These are phyloP conservation scores for Linum usitatissimum DNA, from an alignment of 345 rosid species.

Conservation along the genomic window DNA sequence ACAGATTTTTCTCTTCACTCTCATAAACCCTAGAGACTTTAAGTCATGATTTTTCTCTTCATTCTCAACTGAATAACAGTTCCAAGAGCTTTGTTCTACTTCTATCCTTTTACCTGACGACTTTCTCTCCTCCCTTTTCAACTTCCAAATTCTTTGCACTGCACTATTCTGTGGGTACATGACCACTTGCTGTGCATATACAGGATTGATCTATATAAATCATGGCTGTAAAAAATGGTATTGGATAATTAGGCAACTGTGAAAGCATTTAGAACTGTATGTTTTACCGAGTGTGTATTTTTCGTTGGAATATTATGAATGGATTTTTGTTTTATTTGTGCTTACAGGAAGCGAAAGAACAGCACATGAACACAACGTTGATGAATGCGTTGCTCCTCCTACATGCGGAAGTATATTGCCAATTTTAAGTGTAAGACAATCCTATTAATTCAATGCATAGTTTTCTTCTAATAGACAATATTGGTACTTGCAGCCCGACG, in stretches of 20 bases:
- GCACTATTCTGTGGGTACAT: background rate
- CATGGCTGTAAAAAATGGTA: background rate
- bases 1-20: too few species aligned
- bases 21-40: too few species aligned
- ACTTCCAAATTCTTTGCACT: background rate
- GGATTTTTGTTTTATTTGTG: slow-evolving; percentile 16
- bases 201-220: background rate
- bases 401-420: slow-evolving; percentile 53
- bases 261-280: background rate
- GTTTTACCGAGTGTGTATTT: background rate
- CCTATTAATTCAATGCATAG: slow-evolving; percentile 1
- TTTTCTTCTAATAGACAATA: too few species aligned
- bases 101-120: background rate
- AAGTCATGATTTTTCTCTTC: too few species aligned
- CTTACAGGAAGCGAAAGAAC: slow-evolving; percentile 75
- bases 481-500: too few species aligned
- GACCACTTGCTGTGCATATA: background rate
- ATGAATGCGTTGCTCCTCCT: slow-evolving; percentile 62
- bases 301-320: slow-evolving; percentile 3
- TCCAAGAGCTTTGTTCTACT: too few species aligned
- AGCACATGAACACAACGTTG: slow-evolving; percentile 79
- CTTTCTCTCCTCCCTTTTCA: background rate
- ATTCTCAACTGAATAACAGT: too few species aligned
- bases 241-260: too few species aligned
- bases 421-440: slow-evolving; percentile 26